Evolutionary conservation across 2,329 filamentous ascomycete genomes (phyloP), one percentile per base, ranked within the genome.

Genomic region (Sclerotiophoma versabilis): DNA sequence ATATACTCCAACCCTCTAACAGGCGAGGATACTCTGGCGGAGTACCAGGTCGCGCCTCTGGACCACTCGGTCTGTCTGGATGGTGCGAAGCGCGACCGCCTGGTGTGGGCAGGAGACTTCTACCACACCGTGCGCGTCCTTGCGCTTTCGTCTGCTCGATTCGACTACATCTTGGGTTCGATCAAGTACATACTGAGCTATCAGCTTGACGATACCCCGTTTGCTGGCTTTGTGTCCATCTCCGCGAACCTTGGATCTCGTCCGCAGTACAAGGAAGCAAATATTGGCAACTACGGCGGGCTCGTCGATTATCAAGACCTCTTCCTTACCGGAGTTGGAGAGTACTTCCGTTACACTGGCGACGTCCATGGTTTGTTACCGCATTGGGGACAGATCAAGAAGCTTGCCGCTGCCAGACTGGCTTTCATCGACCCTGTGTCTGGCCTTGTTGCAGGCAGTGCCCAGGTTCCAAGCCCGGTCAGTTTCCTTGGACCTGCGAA

Each of bases 91-190:
- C 65, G 77, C 5, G 77, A 80, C 53, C 67, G 77, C 0, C 63
- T 77, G 1, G 66, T 78, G 5, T 79, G 77, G 77, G 66, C 72
- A 3, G 77, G 77, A 5, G 77, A 79, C 51, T 78, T 78, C 47
- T 74, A 74, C 33, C 76, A 80, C 57, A 79, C 78, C 0, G 62
- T 71, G 1, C 67, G 72, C 10, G 70, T 79, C 15, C 62, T 79
- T 10, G 66, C 63, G 0, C 64, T 67, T 1, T 75, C 70, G 7
- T 79, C 77, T 1, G 62, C 65, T 10, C 68, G 73, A 4, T 67
- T 55, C n/a, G 76, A 78, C 20, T 64, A 73, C 15, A 55, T 75
- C 2, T 43, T 68, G 0, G 75, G 75, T 2, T 75, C 69, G 0
- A 63, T 80, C 15, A 57, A 72, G 9, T 69, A 64, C 11, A 50